Conservation (phyloP, 345 rosid genomes). For the Fremontodendron californicum region DNA sequence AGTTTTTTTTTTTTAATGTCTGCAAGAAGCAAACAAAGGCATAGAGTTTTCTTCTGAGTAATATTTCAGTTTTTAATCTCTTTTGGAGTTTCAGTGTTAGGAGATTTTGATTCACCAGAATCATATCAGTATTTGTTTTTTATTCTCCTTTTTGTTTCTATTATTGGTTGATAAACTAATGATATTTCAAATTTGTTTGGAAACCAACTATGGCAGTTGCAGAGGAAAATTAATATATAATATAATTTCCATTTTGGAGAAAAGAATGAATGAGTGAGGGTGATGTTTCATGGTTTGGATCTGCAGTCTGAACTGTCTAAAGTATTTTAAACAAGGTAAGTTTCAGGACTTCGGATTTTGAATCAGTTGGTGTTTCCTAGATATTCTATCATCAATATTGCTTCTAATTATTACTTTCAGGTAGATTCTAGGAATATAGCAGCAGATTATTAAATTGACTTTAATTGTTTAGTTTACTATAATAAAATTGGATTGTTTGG, state of each 20-base stretch:
- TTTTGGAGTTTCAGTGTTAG: slow-evolving; percentile 18
- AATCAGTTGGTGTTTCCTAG: slow-evolving; percentile 40
- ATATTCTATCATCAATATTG: slow-evolving; percentile 59
- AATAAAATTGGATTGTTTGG: neutral
- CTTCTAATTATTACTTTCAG: slow-evolving; percentile 41
- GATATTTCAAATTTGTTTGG: slow-evolving; percentile 29
- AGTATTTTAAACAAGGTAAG: slow-evolving; percentile 16
- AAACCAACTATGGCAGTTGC: slow-evolving; percentile 25
- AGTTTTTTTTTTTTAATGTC: slow-evolving; percentile 19
- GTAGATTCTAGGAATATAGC: slow-evolving; percentile 23
- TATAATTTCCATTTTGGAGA: slow-evolving; percentile 6
- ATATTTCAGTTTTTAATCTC: slow-evolving; percentile 18
- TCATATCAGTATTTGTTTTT: slow-evolving; percentile 5
- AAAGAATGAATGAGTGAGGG: slow-evolving; percentile 20
- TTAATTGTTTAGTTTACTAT: neutral
- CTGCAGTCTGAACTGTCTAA: slow-evolving; percentile 30
- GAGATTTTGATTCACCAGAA: slow-evolving; percentile 24
- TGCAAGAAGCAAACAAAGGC: slow-evolving; percentile 4
- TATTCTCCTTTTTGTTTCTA: neutral
- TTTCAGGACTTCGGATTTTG: slow-evolving; percentile 24
- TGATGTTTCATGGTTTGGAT: slow-evolving; percentile 38
- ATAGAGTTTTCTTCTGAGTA: too few species aligned
- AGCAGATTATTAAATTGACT: neutral
- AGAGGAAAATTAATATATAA: slow-evolving; percentile 13
- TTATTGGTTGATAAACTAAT: slow-evolving; percentile 24